Evolutionary conservation across 2,329 filamentous ascomycete species (phyloP).

Genomic region (Colletotrichum salicis): DNA sequence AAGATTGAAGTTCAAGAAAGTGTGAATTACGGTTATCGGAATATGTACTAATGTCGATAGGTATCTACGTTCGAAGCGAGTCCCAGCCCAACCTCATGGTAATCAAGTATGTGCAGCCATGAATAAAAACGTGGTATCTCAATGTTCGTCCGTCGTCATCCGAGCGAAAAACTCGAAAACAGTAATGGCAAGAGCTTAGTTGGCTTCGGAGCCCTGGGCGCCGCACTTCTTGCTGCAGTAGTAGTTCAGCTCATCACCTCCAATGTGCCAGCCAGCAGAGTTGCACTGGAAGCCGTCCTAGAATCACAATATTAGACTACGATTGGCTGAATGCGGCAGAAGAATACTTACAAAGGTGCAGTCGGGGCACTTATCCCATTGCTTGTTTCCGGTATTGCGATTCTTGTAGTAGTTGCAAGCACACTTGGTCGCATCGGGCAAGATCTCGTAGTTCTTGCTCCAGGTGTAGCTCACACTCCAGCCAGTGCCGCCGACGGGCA

Average conservation of each 20-base stretch:
- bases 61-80: not conserved
- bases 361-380: conserved; percentile 37
- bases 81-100: not conserved
- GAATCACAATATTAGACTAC: rapidly evolving
- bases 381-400: conserved; percentile 36
- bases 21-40: not conserved
- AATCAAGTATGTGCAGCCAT: not conserved
- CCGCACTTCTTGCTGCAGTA: conserved; percentile 36
- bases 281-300: conserved; percentile 26
- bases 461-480: conserved; percentile 27
- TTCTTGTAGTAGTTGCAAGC: conserved; percentile 33
- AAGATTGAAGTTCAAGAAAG: not conserved
- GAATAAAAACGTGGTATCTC: not conserved
- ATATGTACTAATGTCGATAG: not conserved
- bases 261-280: conserved; percentile 31
- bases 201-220: conserved; percentile 30
- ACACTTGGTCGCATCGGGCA: conserved; percentile 31
- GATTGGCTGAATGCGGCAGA: rapidly evolving
- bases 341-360: conserved; percentile 20
- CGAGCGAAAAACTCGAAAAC: not conserved
- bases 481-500: conserved; percentile 19
- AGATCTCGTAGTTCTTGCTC: conserved; percentile 31
- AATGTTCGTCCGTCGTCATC: not conserved
- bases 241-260: conserved; percentile 35
- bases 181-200: not conserved